Evolutionary conservation across 2,329 filamentous ascomycete species (phyloP), one percentile per base, ranked within the genome.

Genomic region (Cephalotrichum gorgonifer): DNA sequence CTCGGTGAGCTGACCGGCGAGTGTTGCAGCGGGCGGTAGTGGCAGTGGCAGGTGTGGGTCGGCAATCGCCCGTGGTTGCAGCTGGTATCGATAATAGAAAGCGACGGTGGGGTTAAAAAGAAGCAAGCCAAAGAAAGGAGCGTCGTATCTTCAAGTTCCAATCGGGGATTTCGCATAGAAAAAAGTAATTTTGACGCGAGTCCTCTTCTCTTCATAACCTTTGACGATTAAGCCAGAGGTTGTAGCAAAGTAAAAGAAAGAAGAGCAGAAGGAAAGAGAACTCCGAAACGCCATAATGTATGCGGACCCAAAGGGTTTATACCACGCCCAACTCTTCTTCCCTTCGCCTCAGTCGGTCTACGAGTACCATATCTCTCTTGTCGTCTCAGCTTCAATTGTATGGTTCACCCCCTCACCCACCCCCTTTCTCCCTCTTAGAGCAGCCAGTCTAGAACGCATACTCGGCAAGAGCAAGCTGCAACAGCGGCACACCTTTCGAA

Each of bases 301-400:
- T 14, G 46, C 46, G 27, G 46, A 31, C 27, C 35, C 26, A 7
- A 30, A 35, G 26, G 27, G 46, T 48, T 48, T 48, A 48, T 43
- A 39, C 17, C 35, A 39, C 35, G 20, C 30, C 30, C 30, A 33
- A 11, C 30, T 11, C 30, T n/a, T n/a, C n/a, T n/a, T n/a, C n/a
- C 25, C 43, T 27, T 17, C 22, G 8, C 22, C 43, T 28, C 30
- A n/a, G 25, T 20, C 22, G 43, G 30, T 44, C 43, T n/a, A n/a
- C n/a, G n/a, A n/a, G n/a, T n/a, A n/a, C n/a, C n/a, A n/a, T 14
- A 33, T 33, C 30, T 11, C 30, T 15, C 11, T n/a, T 33, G 26
- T 47, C 45, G 31, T 47, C 45, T 47, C 45, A 41, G 26, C 22
- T 41, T 31, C 31, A 6, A 28, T 30, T n/a, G n/a, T n/a, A n/a